Base-by-base conservation (phyloP, 257 asterid genomes). In the Gardenia jasminoides region DNA sequence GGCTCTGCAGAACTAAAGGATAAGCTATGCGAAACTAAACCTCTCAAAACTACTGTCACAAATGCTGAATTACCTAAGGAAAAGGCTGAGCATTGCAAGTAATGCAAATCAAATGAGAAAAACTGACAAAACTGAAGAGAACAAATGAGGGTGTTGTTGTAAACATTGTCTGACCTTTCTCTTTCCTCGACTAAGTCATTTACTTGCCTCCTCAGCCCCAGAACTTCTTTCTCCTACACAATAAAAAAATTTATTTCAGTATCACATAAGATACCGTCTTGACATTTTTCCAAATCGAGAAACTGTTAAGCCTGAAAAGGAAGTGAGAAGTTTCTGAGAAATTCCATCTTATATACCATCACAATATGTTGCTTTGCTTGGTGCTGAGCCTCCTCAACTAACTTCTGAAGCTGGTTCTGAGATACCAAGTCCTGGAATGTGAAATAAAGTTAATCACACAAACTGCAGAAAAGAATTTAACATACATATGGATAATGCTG, bases 331-430 rank as follows among this genome's bases (percentile, higher is more conserved):
- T 59, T 43, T 65, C 67, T 7, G 66, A 83, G 43, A 64, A 77
- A 52, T 50, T 76, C 68, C 65, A 72, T 24, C 52, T 56, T 47
- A 31, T 43, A 33, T 90, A 94, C 98, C 98, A 88, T 88, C 41
- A 86, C 80, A 82, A 36, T 85, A 81, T 82, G 82, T 76, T 91
- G 85, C 80, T 80, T 89, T 72, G 88, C 87, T 67, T 86, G 91
- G 73, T 89, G 91, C 72, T 91, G 94, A 86, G 94, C 97, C 78
- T 88, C 94, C 86, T 90, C 93, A 52, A 92, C 86, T 66, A 92
- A 80, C 88, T 86, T 90, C 76, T 94, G 97, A 78, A 94, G 88
- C 81, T 87, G 94, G 81, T 91, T 86, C 80, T 94, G 92, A 79
- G 90, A 95, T 61, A 91, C 79, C 79, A 89, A 88, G 83, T 90